Evolutionary conservation across 108 stramenopile genomes (phyloP), one percentile per base, ranked within the genome.

Genomic region (Cyclotella atomus): DNA sequence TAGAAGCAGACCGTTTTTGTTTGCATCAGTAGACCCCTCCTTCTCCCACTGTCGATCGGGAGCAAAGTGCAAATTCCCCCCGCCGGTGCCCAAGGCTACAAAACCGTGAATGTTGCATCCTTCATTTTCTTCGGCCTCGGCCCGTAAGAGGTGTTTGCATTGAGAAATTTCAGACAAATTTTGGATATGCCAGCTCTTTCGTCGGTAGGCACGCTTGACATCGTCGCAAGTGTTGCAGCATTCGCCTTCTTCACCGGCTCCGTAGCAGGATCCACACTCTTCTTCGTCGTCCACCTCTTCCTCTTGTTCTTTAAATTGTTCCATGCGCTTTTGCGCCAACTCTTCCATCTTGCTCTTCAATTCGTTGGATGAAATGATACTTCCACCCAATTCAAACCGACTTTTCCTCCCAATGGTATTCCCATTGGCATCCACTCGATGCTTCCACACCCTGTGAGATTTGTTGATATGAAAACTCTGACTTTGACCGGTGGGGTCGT

Each of bases 221-320:
- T 97, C 97, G 32, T 97, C 96, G 65, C 98, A 99, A 0, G 97
- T 95, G 46, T 96, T 84, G 82, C 98, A 99, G 83, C 98, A 99
- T 83, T 98, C 94, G 16, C 78, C 90, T 52, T 90, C 89, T 0
- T 85, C 86, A 19, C 92, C 97, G 3, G 98, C 98, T 1, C 98
- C 98, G 77, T 95, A 99, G 81, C 98, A 99, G 59, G 94, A 89
- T n/a, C 97, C 96, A 57, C 96, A 97, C 0, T 82, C 72, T 21
- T 83, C 70, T 33, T 89, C 88, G 35, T 85, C 84, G 30, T 70
- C 71, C 8, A 35, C 59, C 23, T 70, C 76, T 2, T 76, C 73
- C 33, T 49, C 33, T 36, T 78, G 59, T 12, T 61, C 19, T 47
- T 46, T 33, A n/a, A 17, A n/a, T 32, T 4, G 59, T n/a, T 59